Base-by-base conservation (phyloP, 768 basidiomycete species). In the Udeniomyces megalosporus region DNA sequence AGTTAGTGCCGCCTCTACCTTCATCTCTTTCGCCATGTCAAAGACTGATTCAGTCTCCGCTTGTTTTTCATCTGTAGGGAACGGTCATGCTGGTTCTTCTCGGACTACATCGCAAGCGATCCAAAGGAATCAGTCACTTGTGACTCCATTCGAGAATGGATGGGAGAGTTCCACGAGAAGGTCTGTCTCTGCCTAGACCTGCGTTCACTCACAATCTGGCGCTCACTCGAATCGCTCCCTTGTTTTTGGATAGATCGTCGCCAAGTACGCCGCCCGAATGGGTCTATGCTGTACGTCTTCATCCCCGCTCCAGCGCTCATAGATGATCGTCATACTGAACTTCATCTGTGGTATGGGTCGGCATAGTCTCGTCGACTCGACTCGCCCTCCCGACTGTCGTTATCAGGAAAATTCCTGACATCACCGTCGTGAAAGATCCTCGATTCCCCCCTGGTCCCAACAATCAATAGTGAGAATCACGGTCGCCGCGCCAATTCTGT, bases 61-160 rank as follows among this genome's bases (percentile, higher is more conserved):
- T 58, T 62, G 52, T 22, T 24, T 2, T 1, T 31, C 58, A 71
- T 8, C 38, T 42, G 38, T 42, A 42, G 72, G 56, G 71, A 73
- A n/a, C 70, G 71, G 51, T 68, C 71, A 1, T 69, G 72, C 7
- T 73, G 72, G 72, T 73, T 73, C 60, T 68, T 73, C 45, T 49
- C 68, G 32, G 62, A 66, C 17, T 42, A 17, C 38, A n/a, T n/a
- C n/a, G n/a, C n/a, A n/a, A n/a, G n/a, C n/a, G n/a, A n/a, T n/a
- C 38, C 38, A 24, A 51, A 59, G n/a, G 26, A 38, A 12, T 34
- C n/a, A n/a, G 14, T 65, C 20, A 45, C 45, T n/a, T 58, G 46
- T 6, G 54, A 38, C 14, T 4, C 24, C 4, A 64, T 73, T 49
- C 62, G 67, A 17, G 34, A 46, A 20, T 70, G 70, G 69, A 73